Base-by-base conservation (phyloP, 176 grass and related monocot species). In the Bonia amplexicaulis region DNA sequence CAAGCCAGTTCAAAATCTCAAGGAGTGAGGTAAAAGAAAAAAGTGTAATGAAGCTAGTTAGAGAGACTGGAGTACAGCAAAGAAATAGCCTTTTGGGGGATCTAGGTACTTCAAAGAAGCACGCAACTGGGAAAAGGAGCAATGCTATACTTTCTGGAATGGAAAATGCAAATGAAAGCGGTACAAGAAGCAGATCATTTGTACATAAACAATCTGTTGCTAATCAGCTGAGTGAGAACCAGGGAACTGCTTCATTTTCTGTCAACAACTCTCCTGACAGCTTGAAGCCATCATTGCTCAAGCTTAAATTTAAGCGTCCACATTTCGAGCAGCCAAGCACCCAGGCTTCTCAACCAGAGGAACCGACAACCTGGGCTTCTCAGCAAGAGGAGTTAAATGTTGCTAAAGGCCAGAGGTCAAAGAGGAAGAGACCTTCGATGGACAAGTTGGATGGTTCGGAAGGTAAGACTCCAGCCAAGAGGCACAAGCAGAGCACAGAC, bases 281-380 rank as follows among this genome's bases (percentile, higher is more conserved):
- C 71, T 65, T 91, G 41, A 96, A 94, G 73, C 90, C 93, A 19
- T 92, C 93, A 53, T 90, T 99, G 84, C 84, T 99, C 44, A 99
- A 96, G 78, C 88, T 99, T 68, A 99, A 99, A 80, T 99, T 99
- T 87, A 99, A 99, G 85, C 94, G 92, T 33, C 93, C 96, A 45
- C 89, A 92, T 90, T 91, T 99, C 3, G 93, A 99, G 67, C 93
- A 91, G 81, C 80, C 65, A 81, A 96, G 89, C 71, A 90, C 83
- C 25, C 85, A 94, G 83, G 51, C 83, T 70, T 86, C 85, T 48
- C 66, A 87, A 79, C 79, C 82, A 59, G 86, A 92, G 40, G 93
- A 88, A 77, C 63, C 54, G 6, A 66, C 80, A 9, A 77, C 89
- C 11, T 90, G 89, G 93, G 84, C 79, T 76, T 88, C 84, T 69